Evolutionary conservation across 495 filamentous ascomycete species (phyloP).

Genomic region (Margaritispora aquatica): DNA sequence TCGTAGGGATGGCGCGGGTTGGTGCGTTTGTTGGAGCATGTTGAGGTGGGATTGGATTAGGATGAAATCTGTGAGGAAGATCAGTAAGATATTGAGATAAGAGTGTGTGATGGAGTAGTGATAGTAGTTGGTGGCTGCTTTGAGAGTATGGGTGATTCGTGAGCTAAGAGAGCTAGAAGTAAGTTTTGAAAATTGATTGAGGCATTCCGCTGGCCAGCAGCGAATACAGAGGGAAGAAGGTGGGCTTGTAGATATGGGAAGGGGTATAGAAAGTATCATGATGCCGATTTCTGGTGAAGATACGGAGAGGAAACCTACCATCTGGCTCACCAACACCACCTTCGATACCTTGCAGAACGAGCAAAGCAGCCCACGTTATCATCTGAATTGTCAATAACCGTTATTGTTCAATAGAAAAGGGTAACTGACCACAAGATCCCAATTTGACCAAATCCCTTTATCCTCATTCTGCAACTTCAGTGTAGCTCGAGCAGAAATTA

Average conservation of each 20-base stretch:
- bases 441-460: conserved; percentile 37
- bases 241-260: too few relatives aligned
- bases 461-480: conserved; percentile 33
- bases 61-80: conserved; percentile 26
- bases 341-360: conserved; percentile 35
- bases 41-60: conserved; percentile 32
- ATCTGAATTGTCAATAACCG: conserved; percentile 20
- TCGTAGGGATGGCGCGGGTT: conserved; percentile 31
- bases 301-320: conserved; percentile 19
- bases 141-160: neutral
- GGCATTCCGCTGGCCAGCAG: too few relatives aligned
- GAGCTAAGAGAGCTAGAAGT: neutral
- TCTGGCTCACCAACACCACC: conserved; percentile 35
- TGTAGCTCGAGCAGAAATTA: conserved; percentile 34
- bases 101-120: neutral
- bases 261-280: too few relatives aligned
- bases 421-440: conserved; percentile 29
- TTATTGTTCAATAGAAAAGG: neutral
- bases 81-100: neutral
- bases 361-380: conserved; percentile 37
- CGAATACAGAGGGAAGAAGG: too few relatives aligned
- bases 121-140: neutral
- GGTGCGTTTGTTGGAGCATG: conserved; percentile 27
- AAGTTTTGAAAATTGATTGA: too few relatives aligned
- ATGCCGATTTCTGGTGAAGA: too few relatives aligned